phyloP scores from a whole-genome alignment of 352 stramenopile genomes.

The Phytopythium montanum region DNA sequence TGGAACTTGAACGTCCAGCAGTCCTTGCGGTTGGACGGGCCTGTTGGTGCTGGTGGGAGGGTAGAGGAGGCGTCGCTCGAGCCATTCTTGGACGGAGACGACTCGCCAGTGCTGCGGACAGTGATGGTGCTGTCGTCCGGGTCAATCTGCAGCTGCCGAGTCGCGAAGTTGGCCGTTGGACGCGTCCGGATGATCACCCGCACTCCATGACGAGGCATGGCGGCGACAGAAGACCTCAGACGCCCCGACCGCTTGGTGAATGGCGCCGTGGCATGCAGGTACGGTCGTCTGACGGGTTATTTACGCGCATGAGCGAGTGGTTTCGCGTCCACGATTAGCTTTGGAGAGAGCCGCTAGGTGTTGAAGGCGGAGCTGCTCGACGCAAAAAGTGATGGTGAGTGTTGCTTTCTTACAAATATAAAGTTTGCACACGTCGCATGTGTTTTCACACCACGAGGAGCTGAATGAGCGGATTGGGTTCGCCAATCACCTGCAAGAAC shows the following conservation, averaged over 20 bases:
- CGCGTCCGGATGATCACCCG: constrained; percentile 86
- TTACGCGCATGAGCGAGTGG: not conserved
- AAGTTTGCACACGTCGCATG: constrained; percentile 1
- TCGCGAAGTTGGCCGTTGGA: constrained; percentile 72
- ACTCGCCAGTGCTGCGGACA: constrained; percentile 24
- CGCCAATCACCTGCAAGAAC: constrained; percentile 4
- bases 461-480: not conserved
- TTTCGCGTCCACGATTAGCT: constrained; percentile 5
- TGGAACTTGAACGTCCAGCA: constrained; percentile 91
- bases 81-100: constrained; percentile 28
- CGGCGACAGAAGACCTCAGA: not conserved
- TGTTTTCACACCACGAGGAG: not conserved
- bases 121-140: constrained; percentile 73
- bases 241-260: not conserved
- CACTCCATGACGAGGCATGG: constrained; percentile 52
- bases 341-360: not conserved
- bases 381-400: not conserved
- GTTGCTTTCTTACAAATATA: not conserved
- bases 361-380: not conserved
- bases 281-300: no score
- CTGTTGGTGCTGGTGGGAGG: constrained; percentile 5
- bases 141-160: constrained; percentile 76
- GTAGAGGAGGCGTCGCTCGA: not conserved
- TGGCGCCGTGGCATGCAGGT: not conserved
- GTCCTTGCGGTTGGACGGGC: constrained; percentile 73